Base-by-base conservation (phyloP, 306 rosid genomes). In the Clitoria ternatea region DNA sequence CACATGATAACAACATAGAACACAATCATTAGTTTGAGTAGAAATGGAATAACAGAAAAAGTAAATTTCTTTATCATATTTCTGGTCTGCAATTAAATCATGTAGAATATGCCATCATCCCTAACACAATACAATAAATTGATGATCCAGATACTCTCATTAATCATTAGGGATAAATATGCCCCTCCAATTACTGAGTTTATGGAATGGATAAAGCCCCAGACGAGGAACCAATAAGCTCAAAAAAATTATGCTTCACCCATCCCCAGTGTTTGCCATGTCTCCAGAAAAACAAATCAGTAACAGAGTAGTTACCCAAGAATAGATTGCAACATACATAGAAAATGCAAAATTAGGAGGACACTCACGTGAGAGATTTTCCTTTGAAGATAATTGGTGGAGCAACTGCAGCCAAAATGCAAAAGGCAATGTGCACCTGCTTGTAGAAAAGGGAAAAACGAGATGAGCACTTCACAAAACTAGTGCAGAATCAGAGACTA, bases 331-430 rank as follows among this genome's bases (percentile, higher is more conserved):
- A 73, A 45, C 65, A 54, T 49, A 55, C 3, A 62, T 11, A 39
- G 15, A 19, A 39, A 61, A 49, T 35, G 69, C 57, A 69, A 53
- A 52, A 18, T 54, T 81, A 22, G 50, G 48, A 76, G 55, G 74
- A 57, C 48, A 86, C 97, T 86, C 76, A 91, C 96, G 97, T 79
- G 65, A 94, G 87, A 56, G 97, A 89, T 80, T 77, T 86, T 62
- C 99, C 99, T 78, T 80, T 85, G 66, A 85, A 89, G 80, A 91
- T 61, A 75, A 91, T 75, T 59, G 97, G 97, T 75, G 97, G 97
- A 78, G 99, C 96, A 74, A 91, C 85, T 45, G 96, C 80, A 47
- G 87, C 83, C 8, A 86, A 91, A 81, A 89, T 15, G 80, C 99
- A 94, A 64, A 89, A 94, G 73, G 23, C 84, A 81, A 94, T 94